phyloP scores from a whole-genome alignment of 768 basidiomycete genomes.

The Xerocomellus intermedius region DNA sequence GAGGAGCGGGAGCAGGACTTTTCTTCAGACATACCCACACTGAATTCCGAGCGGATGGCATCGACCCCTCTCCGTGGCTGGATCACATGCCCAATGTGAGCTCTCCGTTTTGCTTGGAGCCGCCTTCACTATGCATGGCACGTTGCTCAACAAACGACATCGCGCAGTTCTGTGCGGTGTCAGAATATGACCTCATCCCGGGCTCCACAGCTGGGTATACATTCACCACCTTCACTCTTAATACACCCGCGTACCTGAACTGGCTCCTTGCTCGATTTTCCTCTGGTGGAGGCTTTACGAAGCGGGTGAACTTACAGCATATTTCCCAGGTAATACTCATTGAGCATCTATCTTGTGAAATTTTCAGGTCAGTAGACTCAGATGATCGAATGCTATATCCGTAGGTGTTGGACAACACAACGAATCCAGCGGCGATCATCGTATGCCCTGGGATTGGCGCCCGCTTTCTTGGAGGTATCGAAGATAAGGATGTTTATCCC shows the following conservation, averaged over 20 bases:
- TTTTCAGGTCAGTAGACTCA: neutral
- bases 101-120: neutral
- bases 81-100: conserved; percentile 56
- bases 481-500: conserved; percentile 47
- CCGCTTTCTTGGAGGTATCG: conserved; percentile 49
- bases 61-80: conserved; percentile 33
- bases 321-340: conserved; percentile 51
- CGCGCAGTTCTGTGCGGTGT: conserved; percentile 36
- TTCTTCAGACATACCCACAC: conserved; percentile 66
- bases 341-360: neutral
- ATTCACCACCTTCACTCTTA: conserved; percentile 70
- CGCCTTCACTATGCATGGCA: neutral
- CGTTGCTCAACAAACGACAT: neutral
- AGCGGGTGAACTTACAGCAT: conserved; percentile 64
- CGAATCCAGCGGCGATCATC: conserved; percentile 45
- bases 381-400: neutral
- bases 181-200: conserved; percentile 40
- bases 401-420: conserved; percentile 15
- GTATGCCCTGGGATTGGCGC: conserved; percentile 71
- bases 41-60: conserved; percentile 50
- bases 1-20: conserved; percentile 48
- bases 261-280: conserved; percentile 64
- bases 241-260: conserved; percentile 58
- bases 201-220: conserved; percentile 48
- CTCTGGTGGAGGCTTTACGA: conserved; percentile 55